A percentile compares a stretch with the other conserved stretches of the same genome.
These are phyloP conservation scores for Whalleya microplaca DNA, from an alignment of 2,329 filamentous ascomycete species.

Conservation along the genomic window DNA sequence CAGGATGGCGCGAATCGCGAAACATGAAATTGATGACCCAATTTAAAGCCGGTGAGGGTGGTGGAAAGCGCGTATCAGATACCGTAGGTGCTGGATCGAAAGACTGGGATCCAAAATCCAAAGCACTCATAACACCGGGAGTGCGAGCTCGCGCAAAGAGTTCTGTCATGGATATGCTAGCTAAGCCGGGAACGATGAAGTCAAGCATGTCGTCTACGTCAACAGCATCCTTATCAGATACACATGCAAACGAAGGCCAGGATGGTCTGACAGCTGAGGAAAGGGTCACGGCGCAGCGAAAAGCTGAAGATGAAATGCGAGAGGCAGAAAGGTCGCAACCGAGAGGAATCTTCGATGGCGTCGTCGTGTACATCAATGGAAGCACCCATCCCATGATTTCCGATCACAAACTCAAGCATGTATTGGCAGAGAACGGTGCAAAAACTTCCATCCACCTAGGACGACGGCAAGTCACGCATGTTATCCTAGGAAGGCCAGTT, in stretches of 20 bases:
- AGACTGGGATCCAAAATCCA: conserved; percentile 52
- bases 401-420: conserved; percentile 81
- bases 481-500: conserved; percentile 72
- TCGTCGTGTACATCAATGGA: conserved; percentile 85
- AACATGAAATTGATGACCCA: conserved; percentile 71
- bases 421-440: conserved; percentile 76
- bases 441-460: conserved; percentile 71
- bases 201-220: conserved; percentile 23
- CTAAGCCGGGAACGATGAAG: conserved; percentile 49
- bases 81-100: conserved; percentile 66
- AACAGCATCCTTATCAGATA: conserved; percentile 1
- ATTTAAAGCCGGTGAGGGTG: conserved; percentile 61
- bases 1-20: conserved; percentile 73
- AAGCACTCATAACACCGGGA: conserved; percentile 48
- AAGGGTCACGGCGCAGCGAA: conserved; percentile 28
- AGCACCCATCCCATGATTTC: conserved; percentile 81
- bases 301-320: conserved; percentile 39
- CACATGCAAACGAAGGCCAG: conserved; percentile 11
- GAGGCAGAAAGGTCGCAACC: conserved; percentile 52
- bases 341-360: conserved; percentile 65
- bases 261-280: conserved; percentile 30
- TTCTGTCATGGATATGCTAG: conserved; percentile 60
- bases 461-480: conserved; percentile 78
- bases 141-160: conserved; percentile 42
- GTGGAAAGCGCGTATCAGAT: conserved; percentile 65